Evolutionary conservation across 2,329 filamentous ascomycete genomes (phyloP).

Genomic region (Colletotrichum sp.): DNA sequence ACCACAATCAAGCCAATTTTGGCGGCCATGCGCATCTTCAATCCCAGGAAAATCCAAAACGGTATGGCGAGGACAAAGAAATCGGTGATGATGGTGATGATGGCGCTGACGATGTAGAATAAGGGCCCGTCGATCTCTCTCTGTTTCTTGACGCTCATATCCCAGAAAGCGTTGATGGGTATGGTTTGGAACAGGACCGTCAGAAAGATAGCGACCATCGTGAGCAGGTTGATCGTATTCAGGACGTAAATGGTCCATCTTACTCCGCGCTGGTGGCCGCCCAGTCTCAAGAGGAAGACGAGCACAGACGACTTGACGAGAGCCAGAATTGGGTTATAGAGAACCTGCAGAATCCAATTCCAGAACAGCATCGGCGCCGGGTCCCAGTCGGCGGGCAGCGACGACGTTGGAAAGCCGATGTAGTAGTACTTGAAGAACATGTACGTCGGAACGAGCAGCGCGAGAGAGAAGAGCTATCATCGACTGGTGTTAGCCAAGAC

Average conservation of each 20-base stretch:
- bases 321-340: constrained; percentile 51
- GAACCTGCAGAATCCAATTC: constrained; percentile 30
- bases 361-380: constrained; percentile 3
- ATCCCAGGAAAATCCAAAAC: constrained; percentile 42
- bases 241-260: constrained; percentile 29
- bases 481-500: not conserved
- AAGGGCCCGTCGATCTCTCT: not conserved
- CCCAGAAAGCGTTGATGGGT: constrained; percentile 38
- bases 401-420: not conserved
- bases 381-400: not conserved
- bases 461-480: not conserved
- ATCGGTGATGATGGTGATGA: constrained; percentile 11
- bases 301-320: constrained; percentile 39
- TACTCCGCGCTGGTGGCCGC: constrained; percentile 31
- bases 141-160: constrained; percentile 8
- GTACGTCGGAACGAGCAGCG: not conserved
- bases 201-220: constrained; percentile 40
- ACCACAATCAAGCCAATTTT: constrained; percentile 44
- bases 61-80: constrained; percentile 32
- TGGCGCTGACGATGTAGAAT: not conserved
- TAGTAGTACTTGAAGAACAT: constrained; percentile 17
- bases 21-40: constrained; percentile 40
- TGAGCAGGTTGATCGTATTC: constrained; percentile 37
- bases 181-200: constrained; percentile 43
- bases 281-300: constrained; percentile 35